A percentile compares a stretch with the other conserved stretches of the same genome.
phyloP scores from a whole-genome alignment of 805 yeast species.

The Saccharomycopsis sp. region DNA sequence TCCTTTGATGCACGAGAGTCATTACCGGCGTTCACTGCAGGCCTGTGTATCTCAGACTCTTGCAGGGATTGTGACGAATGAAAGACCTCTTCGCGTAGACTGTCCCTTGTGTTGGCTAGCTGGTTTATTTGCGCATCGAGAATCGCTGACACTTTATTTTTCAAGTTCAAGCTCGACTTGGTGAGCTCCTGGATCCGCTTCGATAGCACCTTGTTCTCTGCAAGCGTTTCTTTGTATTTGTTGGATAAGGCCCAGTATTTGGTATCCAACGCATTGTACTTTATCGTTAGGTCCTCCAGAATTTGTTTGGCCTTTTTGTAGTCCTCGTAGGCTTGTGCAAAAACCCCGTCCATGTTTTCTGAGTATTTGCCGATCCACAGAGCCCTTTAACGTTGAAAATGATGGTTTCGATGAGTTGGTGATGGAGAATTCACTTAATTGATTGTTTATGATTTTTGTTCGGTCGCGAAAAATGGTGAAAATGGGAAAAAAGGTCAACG shows the following conservation, averaged over 20 bases:
- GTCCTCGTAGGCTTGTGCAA: not conserved
- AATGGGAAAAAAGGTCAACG: too few species aligned
- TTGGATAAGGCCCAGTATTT: not conserved
- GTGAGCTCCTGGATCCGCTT: not conserved
- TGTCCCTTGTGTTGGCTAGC: not conserved
- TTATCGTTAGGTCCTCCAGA: not conserved
- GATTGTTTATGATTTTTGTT: not conserved
- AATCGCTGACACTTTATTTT: not conserved
- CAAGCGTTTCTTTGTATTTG: not conserved
- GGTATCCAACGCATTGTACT: not conserved
- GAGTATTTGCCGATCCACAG: not conserved
- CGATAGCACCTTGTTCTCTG: not conserved
- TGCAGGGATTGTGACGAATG: not conserved
- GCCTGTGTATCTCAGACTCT: not conserved
- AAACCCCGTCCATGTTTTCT: not conserved
- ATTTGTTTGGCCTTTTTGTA: constrained; percentile 1
- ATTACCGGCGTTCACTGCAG: too few species aligned
- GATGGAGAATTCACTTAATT: not conserved
- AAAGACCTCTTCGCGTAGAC: not conserved
- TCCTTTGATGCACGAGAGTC: too few species aligned
- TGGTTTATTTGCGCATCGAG: not conserved
- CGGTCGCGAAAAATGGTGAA: too few species aligned
- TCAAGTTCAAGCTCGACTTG: not conserved
- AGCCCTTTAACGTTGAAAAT: too few species aligned
- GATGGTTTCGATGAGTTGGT: too few species aligned